A percentile compares a stretch with the other conserved stretches of the same genome.
Evolutionary conservation across 768 basidiomycete genomes (phyloP).

Genomic region (Gloeophyllum trabeum): DNA sequence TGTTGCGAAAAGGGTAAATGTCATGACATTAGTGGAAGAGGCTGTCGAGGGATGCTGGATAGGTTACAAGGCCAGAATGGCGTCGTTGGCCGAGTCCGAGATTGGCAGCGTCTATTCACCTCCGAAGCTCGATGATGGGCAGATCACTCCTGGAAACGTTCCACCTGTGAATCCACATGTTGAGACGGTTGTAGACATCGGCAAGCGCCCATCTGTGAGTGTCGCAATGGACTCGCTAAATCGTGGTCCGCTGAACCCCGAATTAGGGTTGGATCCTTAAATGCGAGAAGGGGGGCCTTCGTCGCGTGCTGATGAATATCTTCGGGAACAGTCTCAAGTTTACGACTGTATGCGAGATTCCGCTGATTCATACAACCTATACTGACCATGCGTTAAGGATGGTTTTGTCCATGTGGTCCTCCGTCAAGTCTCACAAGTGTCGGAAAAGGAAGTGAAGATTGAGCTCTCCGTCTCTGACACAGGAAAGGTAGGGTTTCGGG

Average conservation of each 20-base stretch:
- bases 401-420: conserved; percentile 84
- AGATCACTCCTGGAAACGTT: conserved; percentile 16
- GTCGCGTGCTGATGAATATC: conserved; percentile 88
- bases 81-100: conserved; percentile 53
- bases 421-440: conserved; percentile 53
- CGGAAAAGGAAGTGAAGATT: conserved; percentile 54
- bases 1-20: conserved; percentile 37
- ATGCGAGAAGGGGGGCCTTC: conserved; percentile 88
- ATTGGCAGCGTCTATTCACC: conserved; percentile 93
- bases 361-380: background rate
- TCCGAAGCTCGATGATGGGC: conserved; percentile 48
- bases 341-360: conserved; percentile 45
- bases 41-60: conserved; percentile 94
- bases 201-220: conserved; percentile 53
- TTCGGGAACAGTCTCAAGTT: conserved; percentile 94
- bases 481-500: conserved; percentile 52
- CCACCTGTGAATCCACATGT: conserved; percentile 40
- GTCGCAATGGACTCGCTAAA: no score
- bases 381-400: conserved; percentile 30
- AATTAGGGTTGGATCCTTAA: conserved; percentile 79
- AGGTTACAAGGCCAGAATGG: conserved; percentile 74
- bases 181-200: conserved; percentile 86
- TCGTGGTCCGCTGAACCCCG: no score
- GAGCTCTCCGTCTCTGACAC: conserved; percentile 84
- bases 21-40: conserved; percentile 78